Conservation (phyloP, 108 stramenopile species). For the Aurantiochytrium sp. region DNA sequence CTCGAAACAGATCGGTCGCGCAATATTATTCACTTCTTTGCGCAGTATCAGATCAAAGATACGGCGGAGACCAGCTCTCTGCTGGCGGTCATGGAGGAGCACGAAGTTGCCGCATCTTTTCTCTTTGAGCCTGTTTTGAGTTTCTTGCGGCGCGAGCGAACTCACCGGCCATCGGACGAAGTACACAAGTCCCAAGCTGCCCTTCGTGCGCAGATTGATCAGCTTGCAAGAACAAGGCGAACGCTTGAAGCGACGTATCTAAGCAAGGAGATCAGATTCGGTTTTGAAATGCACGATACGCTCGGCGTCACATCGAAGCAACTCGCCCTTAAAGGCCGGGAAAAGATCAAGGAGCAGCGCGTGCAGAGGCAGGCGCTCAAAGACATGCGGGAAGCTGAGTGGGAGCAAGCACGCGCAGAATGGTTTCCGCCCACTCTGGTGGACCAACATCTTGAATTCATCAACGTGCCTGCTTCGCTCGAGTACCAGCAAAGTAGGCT, state of each 20-base stretch:
- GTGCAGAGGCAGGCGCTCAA: not conserved
- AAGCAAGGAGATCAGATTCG: not conserved
- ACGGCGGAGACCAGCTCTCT: not conserved
- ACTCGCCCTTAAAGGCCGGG: not conserved
- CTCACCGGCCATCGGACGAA: not conserved
- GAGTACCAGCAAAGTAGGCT: not conserved
- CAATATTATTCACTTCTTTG: not conserved
- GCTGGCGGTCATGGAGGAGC: not conserved
- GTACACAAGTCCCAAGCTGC: not conserved
- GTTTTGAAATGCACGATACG: not conserved
- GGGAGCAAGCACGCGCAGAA: not conserved
- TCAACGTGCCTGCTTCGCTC: not conserved
- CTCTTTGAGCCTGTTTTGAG: not conserved
- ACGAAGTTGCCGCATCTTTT: not conserved
- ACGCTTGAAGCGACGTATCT: not conserved
- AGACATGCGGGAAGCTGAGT: not conserved
- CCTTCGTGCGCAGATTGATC: not conserved
- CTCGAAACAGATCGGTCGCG: not conserved
- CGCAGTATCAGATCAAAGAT: not conserved
- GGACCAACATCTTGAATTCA: not conserved
- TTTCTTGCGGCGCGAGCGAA: not conserved
- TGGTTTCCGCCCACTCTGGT: not conserved
- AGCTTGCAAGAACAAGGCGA: not conserved
- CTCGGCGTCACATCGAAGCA: too few species aligned
- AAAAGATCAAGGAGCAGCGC: not conserved